phyloP scores from a whole-genome alignment of 2,329 filamentous ascomycete genomes.

The Annulohypoxylon truncatum region DNA sequence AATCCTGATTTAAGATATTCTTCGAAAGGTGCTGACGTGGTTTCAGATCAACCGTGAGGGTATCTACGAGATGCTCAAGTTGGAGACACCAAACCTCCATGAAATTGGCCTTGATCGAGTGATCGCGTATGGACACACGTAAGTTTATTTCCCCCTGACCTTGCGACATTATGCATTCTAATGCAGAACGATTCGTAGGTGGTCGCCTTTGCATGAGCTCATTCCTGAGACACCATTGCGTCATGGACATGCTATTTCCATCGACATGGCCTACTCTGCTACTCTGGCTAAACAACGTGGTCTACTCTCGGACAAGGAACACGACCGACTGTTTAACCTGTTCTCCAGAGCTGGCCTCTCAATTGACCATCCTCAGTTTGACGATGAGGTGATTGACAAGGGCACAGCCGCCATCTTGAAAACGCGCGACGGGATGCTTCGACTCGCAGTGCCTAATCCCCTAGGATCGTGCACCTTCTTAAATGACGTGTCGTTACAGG shows the following conservation, averaged over 20 bases:
- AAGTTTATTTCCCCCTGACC: constrained; percentile 44
- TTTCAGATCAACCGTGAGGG: constrained; percentile 72
- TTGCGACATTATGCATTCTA: background rate
- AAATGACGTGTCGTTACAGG: constrained; percentile 72
- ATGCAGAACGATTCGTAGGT: constrained; percentile 54
- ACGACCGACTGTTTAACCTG: constrained; percentile 70
- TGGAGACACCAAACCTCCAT: constrained; percentile 78
- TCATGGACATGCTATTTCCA: constrained; percentile 79
- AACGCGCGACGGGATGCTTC: constrained; percentile 75
- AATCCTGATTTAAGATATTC: background rate
- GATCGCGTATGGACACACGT: constrained; percentile 79
- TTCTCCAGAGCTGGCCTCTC: constrained; percentile 77
- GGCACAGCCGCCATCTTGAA: constrained; percentile 76
- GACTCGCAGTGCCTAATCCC: constrained; percentile 75
- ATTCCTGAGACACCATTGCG: constrained; percentile 75
- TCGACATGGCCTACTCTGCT: constrained; percentile 81
- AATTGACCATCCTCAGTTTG: constrained; percentile 77
- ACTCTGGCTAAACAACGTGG: constrained; percentile 74
- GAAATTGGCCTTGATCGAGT: constrained; percentile 78
- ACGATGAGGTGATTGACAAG: constrained; percentile 72
- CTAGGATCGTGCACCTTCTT: constrained; percentile 75
- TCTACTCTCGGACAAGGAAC: constrained; percentile 69
- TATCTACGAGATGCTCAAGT: constrained; percentile 78
- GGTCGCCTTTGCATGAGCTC: constrained; percentile 79
- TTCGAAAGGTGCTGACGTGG: constrained; percentile 7